Conservation (phyloP, 768 basidiomycete genomes). For the Russula earlei region DNA sequence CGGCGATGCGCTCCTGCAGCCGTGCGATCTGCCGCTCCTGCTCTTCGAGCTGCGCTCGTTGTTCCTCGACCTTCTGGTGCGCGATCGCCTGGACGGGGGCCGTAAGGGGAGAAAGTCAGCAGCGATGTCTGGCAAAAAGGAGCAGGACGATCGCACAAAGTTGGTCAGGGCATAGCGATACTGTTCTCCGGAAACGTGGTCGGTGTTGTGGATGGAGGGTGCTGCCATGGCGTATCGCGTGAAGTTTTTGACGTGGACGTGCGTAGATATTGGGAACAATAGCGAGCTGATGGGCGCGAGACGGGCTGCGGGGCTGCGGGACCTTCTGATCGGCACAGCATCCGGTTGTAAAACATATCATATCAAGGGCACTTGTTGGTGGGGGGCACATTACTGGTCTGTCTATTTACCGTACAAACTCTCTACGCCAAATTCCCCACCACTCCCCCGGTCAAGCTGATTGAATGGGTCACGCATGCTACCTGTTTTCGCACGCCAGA, state of each 20-base stretch:
- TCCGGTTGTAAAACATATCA: too few relatives aligned
- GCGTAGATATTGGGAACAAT: too few relatives aligned
- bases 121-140: background rate
- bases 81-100: constrained; percentile 53
- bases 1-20: constrained; percentile 57
- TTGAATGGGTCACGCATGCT: constrained; percentile 80
- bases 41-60: constrained; percentile 67
- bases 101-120: background rate
- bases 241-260: background rate
- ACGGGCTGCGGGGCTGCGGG: too few relatives aligned
- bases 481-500: constrained; percentile 73
- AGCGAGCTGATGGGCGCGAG: too few relatives aligned
- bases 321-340: too few relatives aligned
- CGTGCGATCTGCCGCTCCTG: constrained; percentile 76
- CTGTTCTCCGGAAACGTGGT: constrained; percentile 45
- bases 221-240: background rate
- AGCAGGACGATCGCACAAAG: constrained; percentile 35
- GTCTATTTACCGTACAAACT: constrained; percentile 34
- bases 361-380: too few relatives aligned
- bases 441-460: constrained; percentile 32
- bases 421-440: constrained; percentile 41
- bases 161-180: constrained; percentile 80
- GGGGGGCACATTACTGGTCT: background rate
- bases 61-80: constrained; percentile 82
- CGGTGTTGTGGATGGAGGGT: constrained; percentile 10